Evolutionary conservation across 2,329 filamentous ascomycete genomes (phyloP).

Genomic region (Chrysosphaeria jannelii): DNA sequence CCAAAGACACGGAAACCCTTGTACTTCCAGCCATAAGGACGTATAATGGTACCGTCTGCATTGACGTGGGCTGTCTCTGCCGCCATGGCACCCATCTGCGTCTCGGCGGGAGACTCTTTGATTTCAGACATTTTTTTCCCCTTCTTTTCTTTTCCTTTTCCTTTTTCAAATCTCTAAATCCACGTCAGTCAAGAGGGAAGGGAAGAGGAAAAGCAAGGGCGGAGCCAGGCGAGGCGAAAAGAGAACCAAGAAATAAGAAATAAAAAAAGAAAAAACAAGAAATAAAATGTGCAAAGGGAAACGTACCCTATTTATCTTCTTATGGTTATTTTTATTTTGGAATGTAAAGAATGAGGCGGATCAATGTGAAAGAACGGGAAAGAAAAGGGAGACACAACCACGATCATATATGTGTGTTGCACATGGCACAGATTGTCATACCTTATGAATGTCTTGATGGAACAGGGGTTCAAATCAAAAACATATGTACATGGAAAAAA

Average conservation of each 20-base stretch:
- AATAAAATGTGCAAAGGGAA: no score
- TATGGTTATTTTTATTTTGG: no score
- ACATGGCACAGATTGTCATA: conserved; percentile 2
- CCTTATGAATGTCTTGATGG: neutral
- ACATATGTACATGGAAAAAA: conserved; percentile 1
- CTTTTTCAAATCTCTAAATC: no score
- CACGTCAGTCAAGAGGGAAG: neutral
- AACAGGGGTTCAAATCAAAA: neutral
- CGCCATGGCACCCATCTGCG: no score
- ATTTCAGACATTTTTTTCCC: no score
- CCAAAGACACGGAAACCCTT: conserved; percentile 23
- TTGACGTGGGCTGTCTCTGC: conserved; percentile 2
- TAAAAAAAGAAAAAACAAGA: neutral
- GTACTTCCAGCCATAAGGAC: conserved; percentile 35
- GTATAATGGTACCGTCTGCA: conserved; percentile 5
- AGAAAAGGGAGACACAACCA: no score
- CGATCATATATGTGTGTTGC: no score
- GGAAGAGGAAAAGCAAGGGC: neutral
- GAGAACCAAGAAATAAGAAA: conserved; percentile 1
- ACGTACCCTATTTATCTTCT: no score
- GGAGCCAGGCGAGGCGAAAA: neutral
- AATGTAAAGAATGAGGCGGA: no score
- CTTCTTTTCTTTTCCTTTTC: no score
- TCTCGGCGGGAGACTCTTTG: neutral
- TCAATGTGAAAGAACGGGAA: conserved; percentile 1